These are phyloP conservation scores for Calophaca sinica DNA, from an alignment of 306 rosid genomes.

Conservation along the genomic window DNA sequence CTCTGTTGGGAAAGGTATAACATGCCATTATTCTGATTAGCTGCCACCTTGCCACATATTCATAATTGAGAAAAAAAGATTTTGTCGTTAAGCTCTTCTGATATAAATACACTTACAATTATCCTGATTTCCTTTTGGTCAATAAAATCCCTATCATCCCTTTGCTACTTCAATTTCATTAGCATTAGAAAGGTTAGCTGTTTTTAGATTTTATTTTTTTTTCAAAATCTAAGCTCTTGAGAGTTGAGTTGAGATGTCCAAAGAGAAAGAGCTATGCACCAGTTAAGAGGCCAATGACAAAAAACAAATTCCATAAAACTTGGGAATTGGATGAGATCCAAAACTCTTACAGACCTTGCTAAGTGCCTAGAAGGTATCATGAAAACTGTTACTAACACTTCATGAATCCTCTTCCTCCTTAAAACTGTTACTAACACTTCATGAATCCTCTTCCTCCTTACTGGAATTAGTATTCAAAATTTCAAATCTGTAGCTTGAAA, in stretches of 20 bases:
- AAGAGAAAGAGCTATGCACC: slow-evolving; percentile 9
- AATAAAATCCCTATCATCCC: background rate
- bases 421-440: background rate
- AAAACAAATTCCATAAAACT: slow-evolving; percentile 1
- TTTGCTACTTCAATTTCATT: slow-evolving; percentile 15
- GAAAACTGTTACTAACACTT: background rate
- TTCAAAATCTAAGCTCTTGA: slow-evolving; percentile 17
- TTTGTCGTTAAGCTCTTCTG: background rate
- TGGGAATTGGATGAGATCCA: background rate
- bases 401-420: background rate
- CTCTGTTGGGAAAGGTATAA: background rate
- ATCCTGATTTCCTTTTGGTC: slow-evolving; percentile 1
- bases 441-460: background rate
- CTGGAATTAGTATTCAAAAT: background rate
- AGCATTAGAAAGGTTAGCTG: background rate
- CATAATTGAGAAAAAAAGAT: background rate
- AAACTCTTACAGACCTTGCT: background rate
- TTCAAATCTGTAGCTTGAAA: slow-evolving; percentile 14
- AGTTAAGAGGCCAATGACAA: slow-evolving; percentile 20
- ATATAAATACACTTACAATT: background rate
- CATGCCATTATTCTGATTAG: slow-evolving; percentile 2
- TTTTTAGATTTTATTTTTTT: background rate
- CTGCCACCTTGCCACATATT: background rate
- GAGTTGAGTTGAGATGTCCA: background rate
- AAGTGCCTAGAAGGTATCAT: background rate